Evolutionary conservation across 2,329 filamentous ascomycete species (phyloP).

Genomic region (Neurospora crassa): DNA sequence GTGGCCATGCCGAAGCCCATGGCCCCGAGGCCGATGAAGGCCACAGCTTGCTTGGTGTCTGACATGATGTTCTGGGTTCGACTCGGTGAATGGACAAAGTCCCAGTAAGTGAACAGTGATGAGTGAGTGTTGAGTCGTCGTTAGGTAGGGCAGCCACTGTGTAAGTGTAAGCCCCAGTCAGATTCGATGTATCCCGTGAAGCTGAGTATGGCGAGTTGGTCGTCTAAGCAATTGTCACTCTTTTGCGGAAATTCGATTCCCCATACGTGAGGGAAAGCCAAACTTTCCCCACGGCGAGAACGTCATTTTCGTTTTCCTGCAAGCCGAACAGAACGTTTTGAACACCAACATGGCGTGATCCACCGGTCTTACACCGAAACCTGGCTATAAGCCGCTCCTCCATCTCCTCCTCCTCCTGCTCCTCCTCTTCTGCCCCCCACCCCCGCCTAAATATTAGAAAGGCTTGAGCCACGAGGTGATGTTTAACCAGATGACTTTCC

Average conservation of each 20-base stretch:
- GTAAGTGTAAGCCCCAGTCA: background rate
- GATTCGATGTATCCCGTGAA: background rate
- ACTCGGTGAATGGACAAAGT: background rate
- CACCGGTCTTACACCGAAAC: background rate
- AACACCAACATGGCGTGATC: background rate
- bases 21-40: constrained; percentile 68
- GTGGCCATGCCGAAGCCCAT: constrained; percentile 80
- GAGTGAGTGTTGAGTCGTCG: background rate
- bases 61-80: constrained; percentile 16
- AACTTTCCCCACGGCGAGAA: background rate
- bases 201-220: background rate
- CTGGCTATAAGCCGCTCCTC: background rate
- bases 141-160: background rate
- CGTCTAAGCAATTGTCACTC: background rate
- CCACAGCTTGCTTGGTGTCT: constrained; percentile 32
- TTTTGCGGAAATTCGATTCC: background rate
- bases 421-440: background rate
- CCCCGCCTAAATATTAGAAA: background rate
- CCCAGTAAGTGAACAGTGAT: background rate
- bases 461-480: background rate
- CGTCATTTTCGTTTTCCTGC: background rate
- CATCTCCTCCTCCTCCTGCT: background rate
- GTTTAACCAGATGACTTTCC: background rate
- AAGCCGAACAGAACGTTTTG: background rate
- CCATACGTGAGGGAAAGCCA: background rate